Conservation (phyloP, 352 stramenopile genomes). For the Globisporangium megalacanthum region DNA sequence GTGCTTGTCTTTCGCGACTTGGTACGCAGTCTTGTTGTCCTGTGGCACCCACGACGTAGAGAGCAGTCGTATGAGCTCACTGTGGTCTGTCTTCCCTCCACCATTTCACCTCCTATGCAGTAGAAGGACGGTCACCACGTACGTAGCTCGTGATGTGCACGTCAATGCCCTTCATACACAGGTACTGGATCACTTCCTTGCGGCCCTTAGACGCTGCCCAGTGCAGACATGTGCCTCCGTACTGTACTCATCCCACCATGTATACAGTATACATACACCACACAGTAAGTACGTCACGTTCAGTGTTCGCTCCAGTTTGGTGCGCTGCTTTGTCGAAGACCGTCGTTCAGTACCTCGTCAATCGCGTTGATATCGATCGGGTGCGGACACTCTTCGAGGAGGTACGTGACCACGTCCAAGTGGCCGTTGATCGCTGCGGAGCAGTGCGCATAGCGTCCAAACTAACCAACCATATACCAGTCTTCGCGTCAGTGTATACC, state of each 20-base stretch:
- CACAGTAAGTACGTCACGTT: neutral
- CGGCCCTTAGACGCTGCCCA: slow-evolving; percentile 79
- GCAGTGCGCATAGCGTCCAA: slow-evolving; percentile 73
- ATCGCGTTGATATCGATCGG: slow-evolving; percentile 87
- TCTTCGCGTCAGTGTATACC: neutral
- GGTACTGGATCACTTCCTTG: slow-evolving; percentile 86
- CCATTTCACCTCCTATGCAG: neutral
- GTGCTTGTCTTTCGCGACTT: slow-evolving; percentile 87
- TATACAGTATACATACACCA: neutral
- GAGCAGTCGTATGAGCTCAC: neutral
- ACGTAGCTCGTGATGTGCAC: slow-evolving; percentile 88
- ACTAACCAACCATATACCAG: slow-evolving; percentile 18
- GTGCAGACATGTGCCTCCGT: slow-evolving; percentile 79
- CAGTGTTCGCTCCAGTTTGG: no score
- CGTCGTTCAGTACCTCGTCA: slow-evolving; percentile 47
- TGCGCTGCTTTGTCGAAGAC: neutral
- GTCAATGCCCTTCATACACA: slow-evolving; percentile 86
- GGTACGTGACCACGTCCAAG: slow-evolving; percentile 77
- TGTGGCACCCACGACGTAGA: slow-evolving; percentile 7
- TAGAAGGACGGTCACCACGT: slow-evolving; percentile 8
- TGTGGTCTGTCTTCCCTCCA: no score
- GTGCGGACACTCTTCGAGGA: slow-evolving; percentile 74
- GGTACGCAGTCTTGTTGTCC: slow-evolving; percentile 88
- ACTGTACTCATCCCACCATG: slow-evolving; percentile 27
- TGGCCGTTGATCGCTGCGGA: slow-evolving; percentile 83